Evolutionary conservation across 495 filamentous ascomycete species (phyloP), one percentile per base, ranked within the genome.

Genomic region (Penicilliopsis zonata): DNA sequence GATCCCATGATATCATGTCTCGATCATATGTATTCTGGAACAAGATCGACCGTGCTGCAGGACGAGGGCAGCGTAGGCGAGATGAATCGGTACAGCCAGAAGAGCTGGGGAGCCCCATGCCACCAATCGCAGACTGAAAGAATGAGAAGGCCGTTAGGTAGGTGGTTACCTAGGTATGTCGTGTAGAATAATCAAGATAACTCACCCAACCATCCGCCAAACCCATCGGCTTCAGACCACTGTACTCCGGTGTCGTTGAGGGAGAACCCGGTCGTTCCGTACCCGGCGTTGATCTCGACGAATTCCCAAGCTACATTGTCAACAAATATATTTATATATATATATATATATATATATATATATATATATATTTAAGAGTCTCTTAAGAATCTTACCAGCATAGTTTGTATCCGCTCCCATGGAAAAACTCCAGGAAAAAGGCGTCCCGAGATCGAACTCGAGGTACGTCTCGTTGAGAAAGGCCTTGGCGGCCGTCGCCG

Each of bases 191-290:
- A 27, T 12, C 25, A 27, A 27, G 15, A 32, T 13, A 28, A 58
- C 65, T 44, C 43, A 72, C 66, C 64, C 13, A 70, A 40, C 68
- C 68, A 72, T 12, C 68, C 66, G n/a, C 49, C 61, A 33, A 69
- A 72, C 6, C 55, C 53, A 18, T 40, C 40, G 9, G 43, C 30
- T 12, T 40, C 35, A 20, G 49, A 57, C 53, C 54, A 66, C 28
- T 61, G 38, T 30, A 72, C 37, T 9, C 47, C 46, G 16, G 43
- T 48, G 5, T 41, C 42, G 17, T 56, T 52, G 33, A 66, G 40
- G 27, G 48, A 59, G 46, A 67, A 70, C 4, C 52, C 64, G 2
- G 30, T 32, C 7, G 22, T 34, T 9, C 59, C 58, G 10, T 38
- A 36, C 10, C 57, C 63, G 8, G 43, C 49, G 13, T 70, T 63